These are phyloP conservation scores for Eucalyptus polybractea DNA, from an alignment of 345 rosid species.

Conservation along the genomic window DNA sequence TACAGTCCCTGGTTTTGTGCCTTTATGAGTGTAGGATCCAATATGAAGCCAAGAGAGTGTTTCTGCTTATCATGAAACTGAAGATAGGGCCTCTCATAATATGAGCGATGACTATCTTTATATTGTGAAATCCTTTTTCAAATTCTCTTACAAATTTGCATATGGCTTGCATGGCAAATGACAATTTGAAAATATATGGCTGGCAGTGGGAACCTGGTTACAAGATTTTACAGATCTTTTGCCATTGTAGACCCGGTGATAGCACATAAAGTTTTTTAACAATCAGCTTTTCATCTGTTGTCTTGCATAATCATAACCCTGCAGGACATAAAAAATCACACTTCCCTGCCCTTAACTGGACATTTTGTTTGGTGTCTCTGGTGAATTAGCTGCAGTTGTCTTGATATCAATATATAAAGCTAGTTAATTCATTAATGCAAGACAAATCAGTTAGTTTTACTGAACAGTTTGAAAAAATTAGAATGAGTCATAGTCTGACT, in stretches of 20 bases:
- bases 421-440: not conserved
- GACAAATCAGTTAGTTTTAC: not conserved
- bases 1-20: not conserved
- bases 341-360: not conserved
- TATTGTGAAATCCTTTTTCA: not conserved
- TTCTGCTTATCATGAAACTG: not conserved
- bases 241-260: not conserved
- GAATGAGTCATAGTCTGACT: not conserved
- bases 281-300: not conserved
- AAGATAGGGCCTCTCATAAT: not conserved
- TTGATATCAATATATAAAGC: not conserved
- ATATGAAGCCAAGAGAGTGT: not conserved
- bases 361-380: not conserved
- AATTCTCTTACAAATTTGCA: not conserved
- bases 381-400: not conserved
- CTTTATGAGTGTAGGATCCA: not conserved
- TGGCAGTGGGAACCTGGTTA: not conserved
- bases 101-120: not conserved
- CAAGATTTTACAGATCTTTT: not conserved
- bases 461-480: not conserved
- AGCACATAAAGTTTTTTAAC: not conserved
- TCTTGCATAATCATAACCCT: not conserved
- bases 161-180: not conserved
- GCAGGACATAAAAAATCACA: not conserved
- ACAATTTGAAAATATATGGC: not conserved